Base-by-base conservation (phyloP, 164 flowering plant species). In the Santalum album region DNA sequence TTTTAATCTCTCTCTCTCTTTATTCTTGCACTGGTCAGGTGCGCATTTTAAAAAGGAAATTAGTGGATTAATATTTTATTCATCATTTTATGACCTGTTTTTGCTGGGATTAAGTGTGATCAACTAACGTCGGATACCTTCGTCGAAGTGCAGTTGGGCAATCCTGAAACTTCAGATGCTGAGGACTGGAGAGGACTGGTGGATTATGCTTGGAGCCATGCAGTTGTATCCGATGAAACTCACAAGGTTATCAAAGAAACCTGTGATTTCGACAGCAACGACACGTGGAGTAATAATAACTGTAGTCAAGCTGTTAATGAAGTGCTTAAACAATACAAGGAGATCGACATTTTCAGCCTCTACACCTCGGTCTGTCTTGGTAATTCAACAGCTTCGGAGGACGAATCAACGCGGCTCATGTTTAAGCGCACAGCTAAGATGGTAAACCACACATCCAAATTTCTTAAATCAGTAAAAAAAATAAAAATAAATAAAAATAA, bases 131-230 rank as follows among this genome's bases (percentile, higher is more conserved):
- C 34, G 4, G 4, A 29, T 29, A 29, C 25, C 12, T 1, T 20
- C 11, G 24, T 45, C 11, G 2, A 51, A 53, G 9, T 66, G 54
- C 72, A 87, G 96, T 43, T 86, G 70, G 95, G 98, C 5, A 92
- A 92, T 72, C 91, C 99, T 36, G 96, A 81, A 71, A 89, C 97
- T 20, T 67, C 72, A 1, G 75, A 81, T 63, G 75, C 71, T 26
- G 81, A 85, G 14, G 96, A 89, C 63, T 83, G 85, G 91, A 70
- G 55, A 57, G 97, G 99, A 24, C 23, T 77, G 53, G 82, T 83
- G 73, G 96, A 86, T 64, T 94, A 85, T 64, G 94, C 88, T n/a
- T 94, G 96, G 99, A 90, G 96, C 72, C 99, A 87, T 68, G 95
- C 96, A 14, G 79, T 90, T 46, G 67, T 90, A 38, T 90, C 97